These are phyloP conservation scores for Stereum hirsutum DNA, from an alignment of 1,284 basidiomycete species.

Conservation along the genomic window DNA sequence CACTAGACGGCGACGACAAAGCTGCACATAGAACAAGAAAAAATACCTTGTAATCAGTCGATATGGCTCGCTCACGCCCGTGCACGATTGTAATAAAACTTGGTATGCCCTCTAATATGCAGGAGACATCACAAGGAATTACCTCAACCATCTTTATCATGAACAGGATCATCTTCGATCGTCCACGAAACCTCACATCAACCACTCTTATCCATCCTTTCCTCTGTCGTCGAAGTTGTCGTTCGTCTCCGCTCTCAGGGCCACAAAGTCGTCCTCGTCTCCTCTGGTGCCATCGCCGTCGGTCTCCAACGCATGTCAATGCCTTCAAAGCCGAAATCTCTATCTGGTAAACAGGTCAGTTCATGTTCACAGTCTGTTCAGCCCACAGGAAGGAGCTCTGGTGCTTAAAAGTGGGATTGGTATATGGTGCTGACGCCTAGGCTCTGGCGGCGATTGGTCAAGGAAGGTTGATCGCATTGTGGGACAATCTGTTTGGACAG, in stretches of 20 bases:
- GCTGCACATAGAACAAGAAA: too few relatives aligned
- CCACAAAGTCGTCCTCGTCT: conserved; percentile 92
- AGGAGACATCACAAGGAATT: too few relatives aligned
- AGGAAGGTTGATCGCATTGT: conserved; percentile 90
- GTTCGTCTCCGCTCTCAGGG: conserved; percentile 71
- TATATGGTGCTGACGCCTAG: conserved; percentile 38
- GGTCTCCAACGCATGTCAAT: conserved; percentile 90
- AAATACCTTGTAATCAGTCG: too few relatives aligned
- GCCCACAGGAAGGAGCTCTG: conserved; percentile 1
- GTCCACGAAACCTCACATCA: conserved; percentile 86
- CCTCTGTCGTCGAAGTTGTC: conserved; percentile 89
- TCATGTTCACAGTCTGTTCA: conserved; percentile 3
- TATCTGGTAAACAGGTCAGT: conserved; percentile 84
- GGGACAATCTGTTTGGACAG: conserved; percentile 94
- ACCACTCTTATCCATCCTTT: conserved; percentile 85
- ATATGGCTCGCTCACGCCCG: too few relatives aligned
- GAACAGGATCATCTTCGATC: conserved; percentile 85
- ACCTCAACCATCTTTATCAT: too few relatives aligned
- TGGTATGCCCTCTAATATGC: too few relatives aligned
- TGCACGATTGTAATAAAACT: too few relatives aligned
- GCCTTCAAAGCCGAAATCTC: conserved; percentile 69
- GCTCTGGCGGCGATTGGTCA: conserved; percentile 96
- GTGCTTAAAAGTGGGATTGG: too few relatives aligned
- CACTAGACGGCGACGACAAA: too few relatives aligned
- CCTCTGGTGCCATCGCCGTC: conserved; percentile 94